Base-by-base conservation (phyloP, 208 protist species). In the Trypanosoma congolense region DNA sequence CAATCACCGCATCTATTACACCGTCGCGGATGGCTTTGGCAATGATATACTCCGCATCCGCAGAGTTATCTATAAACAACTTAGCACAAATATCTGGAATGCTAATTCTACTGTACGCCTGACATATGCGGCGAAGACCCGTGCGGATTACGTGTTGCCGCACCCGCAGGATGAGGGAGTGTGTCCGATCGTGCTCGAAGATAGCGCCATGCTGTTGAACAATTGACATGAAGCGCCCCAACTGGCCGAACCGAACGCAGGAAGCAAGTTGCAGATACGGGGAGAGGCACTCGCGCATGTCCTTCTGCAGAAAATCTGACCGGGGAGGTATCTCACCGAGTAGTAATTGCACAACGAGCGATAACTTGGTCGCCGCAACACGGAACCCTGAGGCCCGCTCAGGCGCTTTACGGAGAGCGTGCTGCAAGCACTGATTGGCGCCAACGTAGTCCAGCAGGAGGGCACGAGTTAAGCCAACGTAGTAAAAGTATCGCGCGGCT, bases 141-240 rank as follows among this genome's bases (percentile, higher is more conserved):
- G 96, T 98, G 80, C 91, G 91, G 69, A 99, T 98, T 3, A 99
- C 98, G 74, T 98, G 98, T 67, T 98, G 96, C 25, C 95, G 85
- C 38, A 99, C 80, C 12, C 96, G 83, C 61, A 96, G 70, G 56
- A 98, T 98, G 2, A 99, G 79, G 4, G 93, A 97, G 75, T 94
- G 96, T 6, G 89, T 98, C 44, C 90, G 77, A 77, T 99, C 97
- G 41, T 91, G 82, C 56, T 96, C 70, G 56, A 98, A 99, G 30
- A 71, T 67, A 16, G 69, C 65, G 29, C 73, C 73, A 57, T 98
- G 80, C 53, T 90, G 88, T 60, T 97, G 78, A 41, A 98, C 56
- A 30, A 94, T 85, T 1, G 84, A 75, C 70, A 96, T 89, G 77
- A 99, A 99, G 29, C 79, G 73, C 14, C 65, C 73, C 0, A 99